These are phyloP conservation scores for Arthrobotrys musiformis DNA, from an alignment of 2,329 filamentous ascomycete species.

Conservation along the genomic window DNA sequence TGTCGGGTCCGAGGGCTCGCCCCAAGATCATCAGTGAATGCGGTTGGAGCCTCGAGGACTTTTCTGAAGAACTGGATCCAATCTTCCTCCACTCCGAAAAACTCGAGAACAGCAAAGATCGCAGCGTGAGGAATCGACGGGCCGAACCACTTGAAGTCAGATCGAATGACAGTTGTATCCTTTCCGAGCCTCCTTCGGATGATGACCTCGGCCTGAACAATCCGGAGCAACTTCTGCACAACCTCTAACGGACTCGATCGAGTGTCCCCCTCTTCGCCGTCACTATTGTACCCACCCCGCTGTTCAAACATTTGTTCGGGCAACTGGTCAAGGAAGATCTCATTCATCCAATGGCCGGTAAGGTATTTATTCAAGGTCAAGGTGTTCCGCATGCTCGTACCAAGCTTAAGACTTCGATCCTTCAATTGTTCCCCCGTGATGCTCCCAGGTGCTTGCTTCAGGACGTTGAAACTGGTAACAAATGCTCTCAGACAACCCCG, in stretches of 20 bases:
- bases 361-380: constrained; percentile 65
- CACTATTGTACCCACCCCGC: constrained; percentile 63
- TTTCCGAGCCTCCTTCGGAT: constrained; percentile 7
- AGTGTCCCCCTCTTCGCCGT: constrained; percentile 59
- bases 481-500: constrained; percentile 62
- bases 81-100: constrained; percentile 69
- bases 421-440: constrained; percentile 1
- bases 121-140: constrained; percentile 71
- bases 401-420: constrained; percentile 62
- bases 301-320: constrained; percentile 63
- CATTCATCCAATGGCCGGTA: constrained; percentile 58
- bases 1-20: constrained; percentile 65
- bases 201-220: constrained; percentile 67
- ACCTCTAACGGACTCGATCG: constrained; percentile 65
- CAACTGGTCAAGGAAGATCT: constrained; percentile 69
- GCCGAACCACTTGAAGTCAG: constrained; percentile 71
- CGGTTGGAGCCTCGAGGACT: constrained; percentile 71
- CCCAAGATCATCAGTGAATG: constrained; percentile 69
- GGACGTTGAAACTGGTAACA: constrained; percentile 52
- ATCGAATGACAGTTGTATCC: constrained; percentile 68
- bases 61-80: constrained; percentile 72
- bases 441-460: constrained; percentile 5
- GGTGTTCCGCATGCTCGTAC: constrained; percentile 61
- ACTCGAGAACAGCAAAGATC: constrained; percentile 68
- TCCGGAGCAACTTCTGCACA: constrained; percentile 70